A percentile compares a stretch with the other conserved stretches of the same genome.
Evolutionary conservation across 2,329 filamentous ascomycete genomes (phyloP).

Genomic region (Stagonosporopsis rhizophila): DNA sequence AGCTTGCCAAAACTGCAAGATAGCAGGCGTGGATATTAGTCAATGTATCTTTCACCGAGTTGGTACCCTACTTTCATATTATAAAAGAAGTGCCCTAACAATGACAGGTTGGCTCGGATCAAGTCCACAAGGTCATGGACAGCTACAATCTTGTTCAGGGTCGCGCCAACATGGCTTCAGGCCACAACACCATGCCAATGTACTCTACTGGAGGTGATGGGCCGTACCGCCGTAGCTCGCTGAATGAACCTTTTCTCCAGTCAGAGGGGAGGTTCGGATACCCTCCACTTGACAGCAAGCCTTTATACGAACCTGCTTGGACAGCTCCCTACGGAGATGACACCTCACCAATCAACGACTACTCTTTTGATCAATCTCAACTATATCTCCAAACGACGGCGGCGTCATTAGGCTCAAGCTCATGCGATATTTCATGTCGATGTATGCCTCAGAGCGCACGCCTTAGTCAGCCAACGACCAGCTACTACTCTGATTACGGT

Average conservation of each 20-base stretch:
- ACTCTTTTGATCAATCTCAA: slow-evolving; percentile 30
- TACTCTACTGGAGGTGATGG: slow-evolving; percentile 23
- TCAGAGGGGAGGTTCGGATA: slow-evolving; percentile 4
- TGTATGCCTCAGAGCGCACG: slow-evolving; percentile 28
- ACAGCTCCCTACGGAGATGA: slow-evolving; percentile 35
- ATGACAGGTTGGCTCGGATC: slow-evolving; percentile 43
- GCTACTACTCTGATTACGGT: slow-evolving; percentile 33
- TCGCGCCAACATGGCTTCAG: slow-evolving; percentile 26
- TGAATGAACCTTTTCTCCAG: slow-evolving; percentile 25
- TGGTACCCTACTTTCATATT: not conserved
- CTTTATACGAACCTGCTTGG: slow-evolving; percentile 33
- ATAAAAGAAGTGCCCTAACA: slow-evolving; percentile 16
- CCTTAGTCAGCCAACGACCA: slow-evolving; percentile 13
- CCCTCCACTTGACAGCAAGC: slow-evolving; percentile 25
- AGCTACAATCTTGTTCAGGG: slow-evolving; percentile 26
- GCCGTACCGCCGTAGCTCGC: slow-evolving; percentile 24
- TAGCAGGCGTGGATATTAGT: slow-evolving; percentile 67
- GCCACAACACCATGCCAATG: slow-evolving; percentile 31
- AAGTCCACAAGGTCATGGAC: slow-evolving; percentile 34
- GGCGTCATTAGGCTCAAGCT: slow-evolving; percentile 16
- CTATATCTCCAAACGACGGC: slow-evolving; percentile 30
- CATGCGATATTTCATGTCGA: slow-evolving; percentile 28
- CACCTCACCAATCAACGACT: slow-evolving; percentile 39
- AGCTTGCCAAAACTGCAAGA: slow-evolving; percentile 84
- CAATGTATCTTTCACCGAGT: slow-evolving; percentile 84